Evolutionary conservation across 768 basidiomycete genomes (phyloP), one percentile per base, ranked within the genome.

Genomic region (Obba rivulosa): DNA sequence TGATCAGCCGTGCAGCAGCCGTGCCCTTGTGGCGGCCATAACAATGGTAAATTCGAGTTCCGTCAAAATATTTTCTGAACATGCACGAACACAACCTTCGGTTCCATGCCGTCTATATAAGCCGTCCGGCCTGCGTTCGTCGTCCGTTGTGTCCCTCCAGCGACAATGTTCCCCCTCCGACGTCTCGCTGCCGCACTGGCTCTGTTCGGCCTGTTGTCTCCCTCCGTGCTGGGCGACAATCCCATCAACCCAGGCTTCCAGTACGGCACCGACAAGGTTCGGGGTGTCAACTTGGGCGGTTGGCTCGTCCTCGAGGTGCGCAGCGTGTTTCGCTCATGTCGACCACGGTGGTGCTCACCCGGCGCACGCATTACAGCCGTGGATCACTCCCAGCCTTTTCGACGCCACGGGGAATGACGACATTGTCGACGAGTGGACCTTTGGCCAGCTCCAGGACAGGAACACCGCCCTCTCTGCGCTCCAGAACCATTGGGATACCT

Each of bases 261-360:
- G 3, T 91, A 91, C 55, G 88, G 87, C 20, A 73, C 75, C 4
- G 52, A 79, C 67, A 85, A 82, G 57, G 81, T 92, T 41, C 80
- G 89, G 11, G 90, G 90, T 48, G 90, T 92, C 55, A 92, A 87
- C 67, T 76, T 92, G 22, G 90, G 89, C 23, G 78, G 79, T 2
- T 80, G 78, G 78, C 74, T 80, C 34, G 67, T 80, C 8, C 65
- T 78, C 21, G 77, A 77, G 70, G 77, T 75, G 28, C 23, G 70
- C 54, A 24, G 23, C 44, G 8, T 36, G 31, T 39, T 35, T 2
- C 21, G n/a, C 38, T n/a, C 21, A 7, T 28, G 37, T 36, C 39
- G 28, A 37, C 28, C 34, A 11, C 18, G 23, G 22, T 40, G 76
- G 75, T 39, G 25, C 22, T 17, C 36, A 43, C 38, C 20, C 34